Evolutionary conservation across 2,329 filamentous ascomycete species (phyloP).

Genomic region (Emergomyces orientalis): DNA sequence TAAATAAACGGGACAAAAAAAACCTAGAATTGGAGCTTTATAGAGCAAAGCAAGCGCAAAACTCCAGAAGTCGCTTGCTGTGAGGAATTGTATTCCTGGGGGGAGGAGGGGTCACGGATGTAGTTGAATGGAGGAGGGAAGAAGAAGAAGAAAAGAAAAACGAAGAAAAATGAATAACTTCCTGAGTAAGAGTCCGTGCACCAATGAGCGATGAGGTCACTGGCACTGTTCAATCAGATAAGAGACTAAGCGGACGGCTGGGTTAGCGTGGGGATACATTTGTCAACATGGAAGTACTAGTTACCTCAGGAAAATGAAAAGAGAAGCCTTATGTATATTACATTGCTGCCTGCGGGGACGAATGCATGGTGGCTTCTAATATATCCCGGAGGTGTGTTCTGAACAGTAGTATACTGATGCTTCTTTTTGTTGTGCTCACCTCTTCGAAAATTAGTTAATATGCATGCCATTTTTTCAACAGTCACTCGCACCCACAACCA

Average conservation of each 20-base stretch:
- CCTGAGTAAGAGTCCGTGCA: not conserved
- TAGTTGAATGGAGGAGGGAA: slow-evolving; percentile 11
- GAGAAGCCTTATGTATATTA: too few species aligned
- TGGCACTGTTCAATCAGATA: not conserved
- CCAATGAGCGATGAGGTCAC: not conserved
- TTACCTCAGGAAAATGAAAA: too few species aligned
- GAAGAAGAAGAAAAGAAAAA: slow-evolving; percentile 12
- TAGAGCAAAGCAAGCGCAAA: slow-evolving; percentile 44
- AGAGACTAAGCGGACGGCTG: not conserved
- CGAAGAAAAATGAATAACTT: not conserved
- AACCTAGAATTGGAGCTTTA: slow-evolving; percentile 38
- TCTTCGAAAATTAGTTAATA: too few species aligned
- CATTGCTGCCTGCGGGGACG: too few species aligned
- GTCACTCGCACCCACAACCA: too few species aligned
- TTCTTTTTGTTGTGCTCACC: too few species aligned
- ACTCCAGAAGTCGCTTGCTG: slow-evolving; percentile 47
- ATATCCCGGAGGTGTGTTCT: too few species aligned
- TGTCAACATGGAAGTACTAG: too few species aligned
- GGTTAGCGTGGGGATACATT: not conserved
- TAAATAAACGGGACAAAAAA: slow-evolving; percentile 4
- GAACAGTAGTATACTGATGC: too few species aligned
- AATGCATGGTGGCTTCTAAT: too few species aligned
- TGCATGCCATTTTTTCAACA: too few species aligned
- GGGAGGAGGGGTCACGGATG: slow-evolving; percentile 8
- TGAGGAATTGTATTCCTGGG: slow-evolving; percentile 4